phyloP scores from a whole-genome alignment of 2,329 filamentous ascomycete species.

The Clonostachys rosea region DNA sequence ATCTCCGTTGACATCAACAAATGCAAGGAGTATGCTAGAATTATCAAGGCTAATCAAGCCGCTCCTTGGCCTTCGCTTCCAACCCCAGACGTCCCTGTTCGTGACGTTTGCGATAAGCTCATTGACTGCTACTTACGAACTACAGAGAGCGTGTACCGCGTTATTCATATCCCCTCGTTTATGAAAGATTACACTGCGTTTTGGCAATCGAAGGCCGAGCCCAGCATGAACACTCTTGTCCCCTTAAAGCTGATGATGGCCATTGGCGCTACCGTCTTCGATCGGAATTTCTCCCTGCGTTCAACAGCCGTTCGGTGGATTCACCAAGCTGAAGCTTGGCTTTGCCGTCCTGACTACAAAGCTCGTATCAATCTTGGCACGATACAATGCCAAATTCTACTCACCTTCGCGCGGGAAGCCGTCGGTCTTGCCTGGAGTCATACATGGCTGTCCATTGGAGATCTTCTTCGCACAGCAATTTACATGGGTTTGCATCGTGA shows the following conservation, averaged over 20 bases:
- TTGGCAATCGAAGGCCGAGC: slow-evolving; percentile 25
- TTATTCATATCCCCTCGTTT: slow-evolving; percentile 55
- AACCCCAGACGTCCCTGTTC: slow-evolving; percentile 28
- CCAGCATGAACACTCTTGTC: slow-evolving; percentile 38
- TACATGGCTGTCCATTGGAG: slow-evolving; percentile 45
- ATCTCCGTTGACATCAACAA: slow-evolving; percentile 26
- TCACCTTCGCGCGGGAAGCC: slow-evolving; percentile 42
- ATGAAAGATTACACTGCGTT: slow-evolving; percentile 44
- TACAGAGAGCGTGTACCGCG: slow-evolving; percentile 50
- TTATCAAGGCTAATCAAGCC: slow-evolving; percentile 43
- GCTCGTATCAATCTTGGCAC: slow-evolving; percentile 38
- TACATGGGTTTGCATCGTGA: slow-evolving; percentile 56
- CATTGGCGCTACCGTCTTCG: slow-evolving; percentile 41
- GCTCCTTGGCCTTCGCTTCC: slow-evolving; percentile 40
- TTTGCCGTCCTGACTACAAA: slow-evolving; percentile 41
- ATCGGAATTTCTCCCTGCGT: slow-evolving; percentile 36
- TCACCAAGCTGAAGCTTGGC: slow-evolving; percentile 46
- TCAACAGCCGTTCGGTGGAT: slow-evolving; percentile 41
- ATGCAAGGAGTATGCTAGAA: slow-evolving; percentile 47
- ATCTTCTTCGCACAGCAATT: slow-evolving; percentile 47
- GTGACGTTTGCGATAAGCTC: slow-evolving; percentile 40
- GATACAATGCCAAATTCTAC: slow-evolving; percentile 47
- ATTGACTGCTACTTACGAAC: slow-evolving; percentile 49
- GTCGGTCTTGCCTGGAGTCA: slow-evolving; percentile 43
- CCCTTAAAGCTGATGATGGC: slow-evolving; percentile 49